Base-by-base conservation (phyloP, 2,329 filamentous ascomycete genomes). In the Lachnellula arida region DNA sequence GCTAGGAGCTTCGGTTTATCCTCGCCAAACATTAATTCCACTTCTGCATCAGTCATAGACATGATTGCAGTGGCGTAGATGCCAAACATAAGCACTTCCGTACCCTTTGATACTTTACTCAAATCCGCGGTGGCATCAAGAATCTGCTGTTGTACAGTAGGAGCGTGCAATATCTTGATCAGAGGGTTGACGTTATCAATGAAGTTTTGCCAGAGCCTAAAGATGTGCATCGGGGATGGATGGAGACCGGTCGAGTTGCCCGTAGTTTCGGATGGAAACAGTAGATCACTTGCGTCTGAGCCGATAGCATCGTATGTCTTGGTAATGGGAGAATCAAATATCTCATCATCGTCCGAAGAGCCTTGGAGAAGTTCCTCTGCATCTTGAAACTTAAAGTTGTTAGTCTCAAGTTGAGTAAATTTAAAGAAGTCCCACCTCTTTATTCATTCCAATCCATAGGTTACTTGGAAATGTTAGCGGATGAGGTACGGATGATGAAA, bases 161-260 rank as follows among this genome's bases (percentile, higher is more conserved):
- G 84, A 0, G 82, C 80, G 65, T 89, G 86, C 0, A 82, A 85
- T 54, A 89, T 75, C 65, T 88, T 89, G 47, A 88, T 74, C 5
- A 90, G 67, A 0, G 86, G 84, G 62, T 89, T 84, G 62, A 89
- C 81, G 63, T 88, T 88, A 60, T 84, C 80, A 43, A 89, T 77
- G 65, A 87, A 89, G 15, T 82, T 77, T 69, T 88, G 85, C 86
- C 86, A 89, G 17, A 86, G 73, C 61, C 82, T 78, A 57, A 86
- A 80, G 52, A 85, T 84, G 56, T 84, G 81, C 19, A 84, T 78
- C 23, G 79, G 73, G 1, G 78, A 68, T 9, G 82, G 82, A 59
- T 88, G 85, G 0, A 84, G 61, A 2, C 71, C 65, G 1, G 73
- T 71, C 0, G 84, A 64, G 56, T 78, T 71, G 14, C 76, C 61